Conservation (phyloP, 1,139 yeast species). For the Zygosaccharomyces sapae region DNA sequence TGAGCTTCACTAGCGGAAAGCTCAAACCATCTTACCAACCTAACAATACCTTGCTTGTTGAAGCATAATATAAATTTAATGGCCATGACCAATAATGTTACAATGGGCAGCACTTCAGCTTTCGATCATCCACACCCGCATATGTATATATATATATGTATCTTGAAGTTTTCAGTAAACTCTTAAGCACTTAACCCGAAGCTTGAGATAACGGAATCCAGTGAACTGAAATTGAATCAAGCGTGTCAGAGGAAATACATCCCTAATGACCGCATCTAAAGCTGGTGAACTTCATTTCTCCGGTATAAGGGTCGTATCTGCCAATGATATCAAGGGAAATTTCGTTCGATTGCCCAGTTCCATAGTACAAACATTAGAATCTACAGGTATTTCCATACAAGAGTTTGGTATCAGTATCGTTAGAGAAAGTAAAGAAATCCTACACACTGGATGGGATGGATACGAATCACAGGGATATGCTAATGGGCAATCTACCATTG, state of each 20-base stretch:
- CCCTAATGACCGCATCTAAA: constrained; percentile 11
- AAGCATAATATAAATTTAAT: constrained; percentile 75
- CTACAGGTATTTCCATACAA: constrained; percentile 22
- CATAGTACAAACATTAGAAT: constrained; percentile 23
- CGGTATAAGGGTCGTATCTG: constrained; percentile 12
- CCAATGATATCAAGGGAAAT: constrained; percentile 28
- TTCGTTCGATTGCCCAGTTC: constrained; percentile 28
- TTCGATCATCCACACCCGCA: neutral
- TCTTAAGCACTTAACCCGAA: neutral
- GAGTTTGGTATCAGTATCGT: constrained; percentile 25
- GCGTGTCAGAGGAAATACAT: neutral
- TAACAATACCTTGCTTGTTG: constrained; percentile 86
- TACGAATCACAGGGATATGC: constrained; percentile 41
- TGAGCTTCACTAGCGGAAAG: constrained; percentile 32
- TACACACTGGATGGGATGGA: constrained; percentile 79
- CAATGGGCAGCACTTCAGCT: neutral
- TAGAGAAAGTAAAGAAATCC: constrained; percentile 12
- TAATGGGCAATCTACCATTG: constrained; percentile 39
- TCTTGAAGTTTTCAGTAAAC: neutral
- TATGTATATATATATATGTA: neutral
- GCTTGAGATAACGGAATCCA: neutral
- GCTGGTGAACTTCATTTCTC: constrained; percentile 16
- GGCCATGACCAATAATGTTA: constrained; percentile 47
- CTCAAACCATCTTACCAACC: constrained; percentile 78
- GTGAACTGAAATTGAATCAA: neutral